Evolutionary conservation across 129 eudicot genomes (phyloP), one percentile per base, ranked within the genome.

Genomic region (Daucus carota): DNA sequence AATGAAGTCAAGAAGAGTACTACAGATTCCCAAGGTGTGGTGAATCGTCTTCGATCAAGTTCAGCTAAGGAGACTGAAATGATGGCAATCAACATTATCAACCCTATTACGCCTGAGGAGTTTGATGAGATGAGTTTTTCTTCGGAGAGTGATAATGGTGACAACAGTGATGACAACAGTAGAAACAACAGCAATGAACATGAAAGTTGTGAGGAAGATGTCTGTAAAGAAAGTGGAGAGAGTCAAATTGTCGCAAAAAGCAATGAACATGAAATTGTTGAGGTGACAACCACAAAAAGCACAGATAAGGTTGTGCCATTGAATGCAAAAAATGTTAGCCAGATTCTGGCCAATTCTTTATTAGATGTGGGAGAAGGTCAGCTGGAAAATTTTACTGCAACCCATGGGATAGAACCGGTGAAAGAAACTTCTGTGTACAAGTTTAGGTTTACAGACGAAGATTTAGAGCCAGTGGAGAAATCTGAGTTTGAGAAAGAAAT

Each of bases 251-350:
- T n/a, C n/a, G n/a, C n/a, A n/a, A n/a, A n/a, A n/a, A n/a, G n/a
- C n/a, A n/a, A n/a, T n/a, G n/a, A n/a, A n/a, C n/a, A n/a, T n/a
- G n/a, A 2, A 57, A 9, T n/a, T 57, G 24, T 57, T 57, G 13
- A 31, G 22, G 3, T 57, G 62, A 52, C 62, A 57, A 57, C 65
- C 26, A 28, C 5, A 24, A 22, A 0, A 54, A 57, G 24, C 65
- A 24, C 65, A 57, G 31, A 57, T 9, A 57, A 57, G 65, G 65
- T 57, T 57, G 65, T 57, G 31, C 31, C 16, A 24, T 57, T 57
- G 65, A 57, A 57, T 57, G 65, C 65, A 57, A 57, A 57, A 57
- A 57, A 57, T 57, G 65, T 57, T 57, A 57, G 65, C 32, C 65
- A 57, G 65, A 57, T 57, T 57, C 65, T 57, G n/a, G 65, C 65